Conservation (phyloP, 2,329 filamentous ascomycete species). For the Fusarium sp. region DNA sequence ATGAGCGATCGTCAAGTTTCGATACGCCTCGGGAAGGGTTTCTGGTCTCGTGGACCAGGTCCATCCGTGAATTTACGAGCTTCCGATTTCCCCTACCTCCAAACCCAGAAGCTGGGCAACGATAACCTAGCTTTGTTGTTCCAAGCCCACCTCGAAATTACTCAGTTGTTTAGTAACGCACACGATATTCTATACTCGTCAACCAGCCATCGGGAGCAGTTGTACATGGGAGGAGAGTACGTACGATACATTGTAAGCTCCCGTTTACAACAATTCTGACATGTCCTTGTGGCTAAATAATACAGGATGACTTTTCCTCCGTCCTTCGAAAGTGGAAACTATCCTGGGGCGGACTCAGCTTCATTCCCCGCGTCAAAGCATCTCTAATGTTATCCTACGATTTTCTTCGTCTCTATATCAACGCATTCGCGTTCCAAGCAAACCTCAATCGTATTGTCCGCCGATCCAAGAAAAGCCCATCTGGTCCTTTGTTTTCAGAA, state of each 20-base stretch:
- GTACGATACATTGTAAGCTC: conserved; percentile 73
- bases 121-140: conserved; percentile 78
- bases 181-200: conserved; percentile 81
- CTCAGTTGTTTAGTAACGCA: conserved; percentile 79
- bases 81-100: conserved; percentile 76
- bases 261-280: fast-evolving
- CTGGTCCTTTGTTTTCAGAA: conserved; percentile 61
- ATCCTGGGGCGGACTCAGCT: conserved; percentile 75
- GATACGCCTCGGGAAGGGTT: conserved; percentile 77
- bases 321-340: conserved; percentile 79
- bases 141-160: conserved; percentile 78
- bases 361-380: conserved; percentile 74
- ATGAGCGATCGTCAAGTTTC: conserved; percentile 77
- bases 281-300: neutral
- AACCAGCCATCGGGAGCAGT: conserved; percentile 75
- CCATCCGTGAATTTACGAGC: conserved; percentile 74
- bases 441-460: conserved; percentile 66
- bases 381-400: conserved; percentile 78
- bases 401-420: conserved; percentile 79
- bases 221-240: conserved; percentile 78
- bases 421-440: conserved; percentile 81
- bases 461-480: conserved; percentile 51
- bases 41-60: conserved; percentile 79
- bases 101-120: conserved; percentile 68
- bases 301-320: conserved; percentile 74